Evolutionary conservation across 116 monocot species (phyloP), one percentile per base, ranked within the genome.

Genomic region (Phalaenopsis hybrid): DNA sequence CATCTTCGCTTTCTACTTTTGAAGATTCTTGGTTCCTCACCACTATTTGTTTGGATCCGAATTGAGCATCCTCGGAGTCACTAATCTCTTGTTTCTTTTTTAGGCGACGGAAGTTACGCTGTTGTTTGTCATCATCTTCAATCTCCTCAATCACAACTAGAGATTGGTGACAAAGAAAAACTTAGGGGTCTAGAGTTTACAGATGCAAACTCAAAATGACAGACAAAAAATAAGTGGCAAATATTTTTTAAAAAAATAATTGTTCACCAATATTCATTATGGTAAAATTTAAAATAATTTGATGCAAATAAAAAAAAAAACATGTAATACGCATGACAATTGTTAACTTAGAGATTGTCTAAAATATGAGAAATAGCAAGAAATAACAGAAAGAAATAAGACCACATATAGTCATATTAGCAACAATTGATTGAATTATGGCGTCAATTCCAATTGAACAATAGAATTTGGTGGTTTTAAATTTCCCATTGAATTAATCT

Each of bases 71-170:
- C 68, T 92, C 88, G 83, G 81, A 87, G 76, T 85, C 83, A 80
- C 79, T 68, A 28, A 84, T 61, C 6, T 81, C 78, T 68, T 82
- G 48, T 25, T 86, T 88, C 50, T 89, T 92, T 85, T 89, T 93
- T 28, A 81, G 50, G 28, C 83, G 84, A 34, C 57, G 81, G 70
- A 28, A 77, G 12, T 20, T 82, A 55, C 3, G 70, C 37, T 78
- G 69, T 81, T 82, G 84, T 57, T 90, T 88, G 3, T 89, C 96
- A 76, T 91, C 93, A n/a, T 97, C 98, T 68, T 82, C 8, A 83
- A 98, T 93, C 82, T 98, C 98, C 86, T 95, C 92, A 44, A 98
- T 98, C 20, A 94, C 86, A 86, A 98, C 98, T 98, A 81, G 10
- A 79, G 43, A 78, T 41, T 37, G 37, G 21, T 11, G 5, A 59